Evolutionary conservation across 78 protist genomes (phyloP), one percentile per base, ranked within the genome.

Genomic region (Fonticula alba): DNA sequence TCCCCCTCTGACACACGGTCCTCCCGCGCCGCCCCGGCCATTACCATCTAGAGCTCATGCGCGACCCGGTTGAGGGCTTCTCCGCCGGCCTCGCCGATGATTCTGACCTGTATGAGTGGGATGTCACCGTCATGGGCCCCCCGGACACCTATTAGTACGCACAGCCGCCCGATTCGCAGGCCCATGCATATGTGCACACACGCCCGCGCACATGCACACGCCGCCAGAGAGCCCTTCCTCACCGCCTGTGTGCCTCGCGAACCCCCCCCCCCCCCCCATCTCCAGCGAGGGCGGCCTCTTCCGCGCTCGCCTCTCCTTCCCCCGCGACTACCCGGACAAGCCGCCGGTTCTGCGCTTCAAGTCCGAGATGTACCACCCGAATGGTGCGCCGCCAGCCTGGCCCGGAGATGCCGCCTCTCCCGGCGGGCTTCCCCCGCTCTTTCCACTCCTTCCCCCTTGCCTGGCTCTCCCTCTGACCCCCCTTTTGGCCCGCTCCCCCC

Each of bases 61-160:
- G 84, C 72, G 24, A 62, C 29, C 89, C 91, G 35, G 82, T 85
- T 2, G 95, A 89, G 32, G 89, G 89, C n/a, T 85, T 87, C 68
- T 72, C 80, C 13, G 94, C 88, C 10, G 95, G 94, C 43, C 77
- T 88, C 24, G 72, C 66, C 17, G 94, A 88, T 63, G 94, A 88
- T 29, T 56, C 79, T 43, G 84, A 87, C 71, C 32, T 82, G 1
- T 88, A 59, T 47, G 87, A 88, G 55, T 88, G 94, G 94, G 81
- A 85, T 38, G 65, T 89, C 36, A 57, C 77, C 63, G 79, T 89
- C n/a, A 54, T 76, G n/a, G 91, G 91, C 20, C 91, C 95, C 27
- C 78, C 87, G 22, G 91, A 89, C 47, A 78, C 91, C 2, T 36
- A 62, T 31, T 83, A 81, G 81, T 81, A 14, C 0, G 70, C 24